Base-by-base conservation (phyloP, 495 filamentous ascomycete species). In the Penicillium soppii region DNA sequence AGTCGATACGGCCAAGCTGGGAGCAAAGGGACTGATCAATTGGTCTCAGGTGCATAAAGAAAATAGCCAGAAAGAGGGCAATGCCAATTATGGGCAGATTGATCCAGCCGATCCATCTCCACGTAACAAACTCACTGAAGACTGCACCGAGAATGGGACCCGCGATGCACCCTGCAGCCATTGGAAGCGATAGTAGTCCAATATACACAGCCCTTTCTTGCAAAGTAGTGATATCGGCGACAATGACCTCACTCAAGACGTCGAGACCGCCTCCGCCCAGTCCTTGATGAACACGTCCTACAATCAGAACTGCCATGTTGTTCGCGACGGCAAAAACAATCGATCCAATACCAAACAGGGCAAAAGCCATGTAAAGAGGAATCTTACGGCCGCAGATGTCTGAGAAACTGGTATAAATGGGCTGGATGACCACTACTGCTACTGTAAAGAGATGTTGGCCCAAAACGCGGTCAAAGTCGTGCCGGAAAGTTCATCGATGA, bases 101-200 rank as follows among this genome's bases (percentile, higher is more conserved):
- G 58, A 89, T 79, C 65, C 82, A 89, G 59, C 87, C 88, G 46
- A 82, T 79, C 83, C 82, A 84, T 26, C 80, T 44, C 80, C 80
- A 84, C 0, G 71, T 71, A 25, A 72, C 70, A n/a, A 57, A 57
- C 36, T 67, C 26, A 3, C 51, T 45, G 30, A 75, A 56, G 0
- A 56, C 54, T 0, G 67, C 72, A 1, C 70, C 70, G 0, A 76
- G 7, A 3, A 75, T 52, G 0, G 74, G 75, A 0, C 71, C 75
- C 3, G 67, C 7, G 3, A 67, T 47, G 2, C 56, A 54, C 0
- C 70, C 71, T 7, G 71, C 21, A 1, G 58, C 57, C 8, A 56
- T 57, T 42, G 56, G 47, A 0, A 58, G 43, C 9, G 65, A 51
- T 2, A 75, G 16, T 0, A 73, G 17, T 1, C 59, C 66, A 5